A percentile compares a stretch with the other conserved stretches of the same genome.
These are phyloP conservation scores for Peronospora destructor DNA, from an alignment of 352 stramenopile species.

Conservation along the genomic window DNA sequence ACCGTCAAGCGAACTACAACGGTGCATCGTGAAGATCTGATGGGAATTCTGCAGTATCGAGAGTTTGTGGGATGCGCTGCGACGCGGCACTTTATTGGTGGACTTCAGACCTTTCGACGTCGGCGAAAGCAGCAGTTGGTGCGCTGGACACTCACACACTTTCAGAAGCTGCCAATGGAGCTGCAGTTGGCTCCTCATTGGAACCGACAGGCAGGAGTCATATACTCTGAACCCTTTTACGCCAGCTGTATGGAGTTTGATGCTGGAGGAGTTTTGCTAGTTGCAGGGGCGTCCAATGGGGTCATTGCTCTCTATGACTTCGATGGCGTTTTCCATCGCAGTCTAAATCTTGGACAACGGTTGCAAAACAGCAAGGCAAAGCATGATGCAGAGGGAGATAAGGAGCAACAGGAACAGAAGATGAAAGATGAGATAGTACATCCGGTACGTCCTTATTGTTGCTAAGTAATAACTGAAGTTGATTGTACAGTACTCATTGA, in stretches of 20 bases:
- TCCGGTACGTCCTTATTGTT: constrained; percentile 23
- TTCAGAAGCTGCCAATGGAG: constrained; percentile 35
- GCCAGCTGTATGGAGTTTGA: constrained; percentile 70
- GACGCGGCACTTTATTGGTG: constrained; percentile 4
- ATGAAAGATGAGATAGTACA: constrained; percentile 22
- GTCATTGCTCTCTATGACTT: constrained; percentile 75
- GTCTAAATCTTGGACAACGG: constrained; percentile 43
- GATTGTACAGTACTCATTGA: background rate
- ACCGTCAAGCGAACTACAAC: background rate
- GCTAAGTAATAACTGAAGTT: background rate
- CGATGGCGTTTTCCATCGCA: constrained; percentile 63
- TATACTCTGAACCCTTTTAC: constrained; percentile 37
- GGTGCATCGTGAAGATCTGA: constrained; percentile 22
- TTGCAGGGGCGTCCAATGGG: constrained; percentile 54
- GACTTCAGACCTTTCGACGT: constrained; percentile 12
- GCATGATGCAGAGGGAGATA: background rate
- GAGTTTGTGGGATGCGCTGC: constrained; percentile 31
- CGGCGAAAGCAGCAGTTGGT: constrained; percentile 42
- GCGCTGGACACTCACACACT: constrained; percentile 48
- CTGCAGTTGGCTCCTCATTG: constrained; percentile 42
- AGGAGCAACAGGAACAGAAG: background rate
- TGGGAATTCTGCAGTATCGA: constrained; percentile 31
- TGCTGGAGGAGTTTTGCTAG: constrained; percentile 53
- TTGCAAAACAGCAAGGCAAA: constrained; percentile 9
- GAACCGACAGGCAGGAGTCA: constrained; percentile 26